Conservation (phyloP, 2,329 filamentous ascomycete species). For the Fusarium liriodendri region DNA sequence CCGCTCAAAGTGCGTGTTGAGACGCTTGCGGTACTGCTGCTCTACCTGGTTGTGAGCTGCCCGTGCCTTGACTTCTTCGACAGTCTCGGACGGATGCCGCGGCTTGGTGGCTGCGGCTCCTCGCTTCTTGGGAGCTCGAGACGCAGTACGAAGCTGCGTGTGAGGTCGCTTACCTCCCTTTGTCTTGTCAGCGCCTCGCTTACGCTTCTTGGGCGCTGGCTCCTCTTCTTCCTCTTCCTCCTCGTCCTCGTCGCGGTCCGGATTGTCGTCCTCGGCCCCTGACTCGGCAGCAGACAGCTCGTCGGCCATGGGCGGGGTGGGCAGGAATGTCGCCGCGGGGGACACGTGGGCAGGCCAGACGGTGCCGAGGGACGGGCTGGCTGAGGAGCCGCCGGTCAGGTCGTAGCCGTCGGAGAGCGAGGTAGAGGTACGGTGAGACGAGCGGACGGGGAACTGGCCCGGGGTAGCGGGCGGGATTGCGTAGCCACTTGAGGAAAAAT, state of each 20-base stretch:
- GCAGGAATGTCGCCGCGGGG: conserved; percentile 36
- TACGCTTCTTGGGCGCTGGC: conserved; percentile 29
- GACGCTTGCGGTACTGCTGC: conserved; percentile 60
- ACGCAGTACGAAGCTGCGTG: conserved; percentile 42
- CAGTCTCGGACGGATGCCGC: conserved; percentile 37
- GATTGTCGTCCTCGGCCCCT: conserved; percentile 29
- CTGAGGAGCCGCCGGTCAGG: conserved; percentile 20
- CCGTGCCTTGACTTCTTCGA: conserved; percentile 42
- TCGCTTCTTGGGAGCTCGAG: conserved; percentile 41
- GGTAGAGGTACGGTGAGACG: conserved; percentile 29
- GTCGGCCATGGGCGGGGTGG: conserved; percentile 41
- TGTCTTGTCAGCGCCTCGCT: conserved; percentile 14
- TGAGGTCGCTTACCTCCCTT: conserved; percentile 29
- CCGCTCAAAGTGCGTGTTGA: conserved; percentile 58
- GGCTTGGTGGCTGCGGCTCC: conserved; percentile 28
- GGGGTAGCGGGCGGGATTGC: conserved; percentile 26
- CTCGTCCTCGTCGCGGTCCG: conserved; percentile 16
- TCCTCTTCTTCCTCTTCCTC: conserved; percentile 16
- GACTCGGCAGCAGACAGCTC: conserved; percentile 36
- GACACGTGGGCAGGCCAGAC: conserved; percentile 41
- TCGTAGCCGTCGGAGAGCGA: conserved; percentile 37
- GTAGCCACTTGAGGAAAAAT: conserved; percentile 36
- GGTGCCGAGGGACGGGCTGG: conserved; percentile 24
- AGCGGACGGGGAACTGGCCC: conserved; percentile 33
- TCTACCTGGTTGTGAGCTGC: conserved; percentile 59